A percentile compares a stretch with the other conserved stretches of the same genome.
Conservation (phyloP, 2,329 filamentous ascomycete species). For the Aureobasidium subglaciale region DNA sequence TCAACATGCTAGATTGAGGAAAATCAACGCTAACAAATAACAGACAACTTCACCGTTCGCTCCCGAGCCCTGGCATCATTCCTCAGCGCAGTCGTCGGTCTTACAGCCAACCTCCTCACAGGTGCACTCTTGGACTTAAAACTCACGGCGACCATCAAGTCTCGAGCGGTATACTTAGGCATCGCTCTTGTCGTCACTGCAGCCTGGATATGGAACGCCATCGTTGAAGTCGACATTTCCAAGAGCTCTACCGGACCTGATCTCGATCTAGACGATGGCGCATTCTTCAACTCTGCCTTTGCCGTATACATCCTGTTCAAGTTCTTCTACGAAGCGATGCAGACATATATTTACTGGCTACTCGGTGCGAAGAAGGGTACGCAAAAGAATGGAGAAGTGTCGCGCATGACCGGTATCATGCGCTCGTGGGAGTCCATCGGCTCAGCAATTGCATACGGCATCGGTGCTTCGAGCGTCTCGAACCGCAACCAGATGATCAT, state of each 20-base stretch:
- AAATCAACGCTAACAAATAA: not conserved
- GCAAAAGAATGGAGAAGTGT: conserved; percentile 27
- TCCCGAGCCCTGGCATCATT: conserved; percentile 39
- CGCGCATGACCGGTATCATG: conserved; percentile 28
- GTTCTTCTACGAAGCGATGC: conserved; percentile 23
- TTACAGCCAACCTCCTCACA: conserved; percentile 5
- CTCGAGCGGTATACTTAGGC: conserved; percentile 17
- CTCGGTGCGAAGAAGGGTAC: conserved; percentile 23
- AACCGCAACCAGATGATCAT: conserved; percentile 29
- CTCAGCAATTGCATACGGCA: conserved; percentile 28
- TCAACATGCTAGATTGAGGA: no score
- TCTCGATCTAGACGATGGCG: conserved; percentile 18
- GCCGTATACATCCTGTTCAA: conserved; percentile 22
- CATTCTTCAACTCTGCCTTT: conserved; percentile 19
- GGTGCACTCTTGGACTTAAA: conserved; percentile 18
- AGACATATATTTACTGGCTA: conserved; percentile 24
- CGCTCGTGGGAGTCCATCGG: conserved; percentile 30
- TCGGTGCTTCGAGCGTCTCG: conserved; percentile 26
- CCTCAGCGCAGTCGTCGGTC: conserved; percentile 34
- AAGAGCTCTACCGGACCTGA: conserved; percentile 3
- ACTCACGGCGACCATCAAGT: conserved; percentile 16
- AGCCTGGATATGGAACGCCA: conserved; percentile 18
- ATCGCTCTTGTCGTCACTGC: conserved; percentile 15
- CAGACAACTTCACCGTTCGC: conserved; percentile 38
- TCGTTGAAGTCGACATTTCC: conserved; percentile 16